Base-by-base conservation (phyloP, 23 red algal species). In the Cyanidium caldarium region DNA sequence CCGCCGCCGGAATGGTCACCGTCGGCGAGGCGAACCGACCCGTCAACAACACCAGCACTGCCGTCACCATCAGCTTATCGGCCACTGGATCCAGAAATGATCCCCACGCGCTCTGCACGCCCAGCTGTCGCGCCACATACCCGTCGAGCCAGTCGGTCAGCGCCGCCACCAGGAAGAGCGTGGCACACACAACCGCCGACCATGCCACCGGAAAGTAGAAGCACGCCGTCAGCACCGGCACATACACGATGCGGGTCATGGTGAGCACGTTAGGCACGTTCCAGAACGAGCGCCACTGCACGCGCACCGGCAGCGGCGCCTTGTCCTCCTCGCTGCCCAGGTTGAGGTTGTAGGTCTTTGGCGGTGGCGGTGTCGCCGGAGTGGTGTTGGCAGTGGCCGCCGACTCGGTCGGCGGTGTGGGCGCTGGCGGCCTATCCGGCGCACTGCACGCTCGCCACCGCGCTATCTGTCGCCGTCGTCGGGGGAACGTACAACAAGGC, bases 51-150 rank as follows among this genome's bases (percentile, higher is more conserved):
- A 84, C 76, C 3, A 98, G 69, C 37, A 76, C 73, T 25, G 84
- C 78, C 17, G 72, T 44, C 26, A 98, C 84, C 39, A 87, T 78
- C 66, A 98, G 78, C 45, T 98, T 98, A 42, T 98, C 92, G n/a
- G 92, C 84, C 14, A 98, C 92, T 16, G 92, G 92, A 76, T 98
- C 92, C 2, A 98, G 82, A 42, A 98, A 98, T 3, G 81, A 75
- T 3, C 92, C 92, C 23, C 83, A 75, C 5, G 81, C 67, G 21
- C 82, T 80, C 29, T 61, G 41, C 10, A 70, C 56, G 33, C 61
- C 42, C 83, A 79, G 80, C 35, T 75, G 81, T 15, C 92, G 85
- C 42, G 92, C 92, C 33, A 98, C 67, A 40, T 86, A 86, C 2
- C 92, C 92, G 46, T 98, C 92, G 3, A 81, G 39, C 56, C 69